phyloP scores from a whole-genome alignment of 2,329 filamentous ascomycete genomes.

The Trichoderma lentiforme region DNA sequence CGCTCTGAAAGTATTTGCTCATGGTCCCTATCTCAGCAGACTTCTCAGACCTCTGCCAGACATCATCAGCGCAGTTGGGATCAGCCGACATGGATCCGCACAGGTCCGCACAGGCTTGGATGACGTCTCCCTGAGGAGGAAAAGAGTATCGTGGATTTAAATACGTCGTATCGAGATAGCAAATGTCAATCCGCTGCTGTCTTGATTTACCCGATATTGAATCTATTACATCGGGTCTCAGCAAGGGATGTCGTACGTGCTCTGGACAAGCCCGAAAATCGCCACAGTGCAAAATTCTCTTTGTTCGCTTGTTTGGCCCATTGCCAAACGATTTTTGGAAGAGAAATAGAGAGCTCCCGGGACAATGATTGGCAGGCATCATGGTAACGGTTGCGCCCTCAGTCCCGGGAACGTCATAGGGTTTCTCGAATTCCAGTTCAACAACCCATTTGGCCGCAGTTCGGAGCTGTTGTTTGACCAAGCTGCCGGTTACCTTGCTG shows the following conservation, averaged over 20 bases:
- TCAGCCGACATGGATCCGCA: conserved; percentile 74
- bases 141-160: conserved; percentile 95
- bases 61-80: conserved; percentile 46
- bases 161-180: conserved; percentile 97
- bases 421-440: conserved; percentile 79
- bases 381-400: conserved; percentile 85
- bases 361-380: conserved; percentile 95
- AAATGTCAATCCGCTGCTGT: conserved; percentile 89
- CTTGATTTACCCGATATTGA: conserved; percentile 64
- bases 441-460: conserved; percentile 85
- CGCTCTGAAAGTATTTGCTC: conserved; percentile 51
- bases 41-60: conserved; percentile 45
- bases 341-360: conserved; percentile 87
- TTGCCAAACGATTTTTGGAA: conserved; percentile 75
- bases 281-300: conserved; percentile 89
- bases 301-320: conserved; percentile 56
- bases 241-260: conserved; percentile 76
- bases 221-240: conserved; percentile 73
- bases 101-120: conserved; percentile 81
- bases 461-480: conserved; percentile 80
- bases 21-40: conserved; percentile 43
- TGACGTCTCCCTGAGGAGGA: conserved; percentile 82
- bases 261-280: conserved; percentile 89
- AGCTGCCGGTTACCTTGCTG: conserved; percentile 84
- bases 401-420: conserved; percentile 74